These are phyloP conservation scores for Boletus smithii DNA, from an alignment of 1,284 basidiomycete genomes.

Conservation along the genomic window DNA sequence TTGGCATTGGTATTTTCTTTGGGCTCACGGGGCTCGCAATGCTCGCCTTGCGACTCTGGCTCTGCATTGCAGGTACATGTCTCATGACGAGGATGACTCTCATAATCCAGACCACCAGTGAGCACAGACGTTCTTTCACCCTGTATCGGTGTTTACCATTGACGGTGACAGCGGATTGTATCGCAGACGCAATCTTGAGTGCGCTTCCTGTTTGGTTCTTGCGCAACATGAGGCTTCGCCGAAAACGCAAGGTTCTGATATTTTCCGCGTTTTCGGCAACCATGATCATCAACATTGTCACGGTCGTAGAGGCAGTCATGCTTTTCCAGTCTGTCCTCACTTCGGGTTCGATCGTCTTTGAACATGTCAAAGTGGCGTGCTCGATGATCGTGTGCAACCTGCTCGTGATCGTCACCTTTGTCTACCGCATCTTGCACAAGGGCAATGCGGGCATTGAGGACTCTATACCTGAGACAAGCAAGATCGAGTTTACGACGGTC, in stretches of 20 bases:
- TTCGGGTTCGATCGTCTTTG: constrained; percentile 21
- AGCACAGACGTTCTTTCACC: not conserved
- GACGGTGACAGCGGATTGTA: constrained; percentile 15
- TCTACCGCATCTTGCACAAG: constrained; percentile 19
- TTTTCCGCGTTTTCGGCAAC: constrained; percentile 22
- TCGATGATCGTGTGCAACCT: constrained; percentile 30
- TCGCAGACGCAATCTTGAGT: constrained; percentile 20
- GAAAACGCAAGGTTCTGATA: constrained; percentile 16
- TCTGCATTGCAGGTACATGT: constrained; percentile 18
- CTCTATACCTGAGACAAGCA: not conserved
- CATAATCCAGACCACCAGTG: constrained; percentile 21
- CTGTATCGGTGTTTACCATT: constrained; percentile 2
- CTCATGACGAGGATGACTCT: constrained; percentile 7
- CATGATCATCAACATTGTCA: constrained; percentile 22
- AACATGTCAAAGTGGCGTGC: constrained; percentile 27
- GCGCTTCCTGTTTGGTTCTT: constrained; percentile 20
- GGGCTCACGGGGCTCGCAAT: constrained; percentile 12
- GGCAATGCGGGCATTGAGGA: constrained; percentile 2
- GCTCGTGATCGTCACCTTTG: constrained; percentile 27
- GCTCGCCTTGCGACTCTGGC: constrained; percentile 10
- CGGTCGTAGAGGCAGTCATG: constrained; percentile 12
- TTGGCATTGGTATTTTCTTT: constrained; percentile 17
- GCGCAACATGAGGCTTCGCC: constrained; percentile 10
- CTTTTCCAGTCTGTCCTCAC: constrained; percentile 1
- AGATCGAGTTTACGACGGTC: constrained; percentile 11